These are phyloP conservation scores for Xanthoconium separans DNA, from an alignment of 1,284 basidiomycete species.

Conservation along the genomic window DNA sequence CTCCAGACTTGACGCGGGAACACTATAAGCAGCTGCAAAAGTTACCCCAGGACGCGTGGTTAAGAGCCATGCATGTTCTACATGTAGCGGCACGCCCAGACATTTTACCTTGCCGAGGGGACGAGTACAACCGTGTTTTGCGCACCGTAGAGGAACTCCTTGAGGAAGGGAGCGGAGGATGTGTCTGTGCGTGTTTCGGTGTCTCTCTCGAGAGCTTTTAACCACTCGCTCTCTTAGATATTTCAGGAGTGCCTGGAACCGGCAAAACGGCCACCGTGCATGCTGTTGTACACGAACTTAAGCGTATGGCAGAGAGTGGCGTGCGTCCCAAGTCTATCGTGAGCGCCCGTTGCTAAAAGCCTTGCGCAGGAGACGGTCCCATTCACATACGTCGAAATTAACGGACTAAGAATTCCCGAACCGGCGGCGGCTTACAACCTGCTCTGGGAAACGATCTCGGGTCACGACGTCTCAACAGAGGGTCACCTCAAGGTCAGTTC, in stretches of 20 bases:
- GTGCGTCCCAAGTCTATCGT: slow-evolving; percentile 42
- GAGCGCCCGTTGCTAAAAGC: neutral
- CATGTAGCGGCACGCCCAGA: slow-evolving; percentile 95
- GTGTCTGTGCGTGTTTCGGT: slow-evolving; percentile 72
- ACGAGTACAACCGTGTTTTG: slow-evolving; percentile 81
- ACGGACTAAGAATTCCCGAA: slow-evolving; percentile 91
- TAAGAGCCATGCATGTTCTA: slow-evolving; percentile 83
- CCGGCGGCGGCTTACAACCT: slow-evolving; percentile 85
- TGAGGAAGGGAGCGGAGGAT: slow-evolving; percentile 92
- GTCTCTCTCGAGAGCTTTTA: neutral
- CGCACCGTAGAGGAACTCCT: slow-evolving; percentile 82
- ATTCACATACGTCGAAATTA: slow-evolving; percentile 98
- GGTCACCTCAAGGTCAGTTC: slow-evolving; percentile 65
- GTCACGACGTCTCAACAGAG: slow-evolving; percentile 61
- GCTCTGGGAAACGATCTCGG: slow-evolving; percentile 87
- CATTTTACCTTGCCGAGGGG: slow-evolving; percentile 85
- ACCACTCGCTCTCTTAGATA: slow-evolving; percentile 54
- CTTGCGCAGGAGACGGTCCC: slow-evolving; percentile 77
- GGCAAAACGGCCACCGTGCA: slow-evolving; percentile 99
- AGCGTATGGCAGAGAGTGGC: slow-evolving; percentile 78
- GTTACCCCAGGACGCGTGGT: slow-evolving; percentile 74
- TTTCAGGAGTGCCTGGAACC: slow-evolving; percentile 96
- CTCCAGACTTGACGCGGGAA: slow-evolving; percentile 35
- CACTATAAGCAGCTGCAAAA: slow-evolving; percentile 40
- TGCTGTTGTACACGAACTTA: slow-evolving; percentile 85